Base-by-base conservation (phyloP, 1,284 basidiomycete genomes). In the Coriolopsis trogii region DNA sequence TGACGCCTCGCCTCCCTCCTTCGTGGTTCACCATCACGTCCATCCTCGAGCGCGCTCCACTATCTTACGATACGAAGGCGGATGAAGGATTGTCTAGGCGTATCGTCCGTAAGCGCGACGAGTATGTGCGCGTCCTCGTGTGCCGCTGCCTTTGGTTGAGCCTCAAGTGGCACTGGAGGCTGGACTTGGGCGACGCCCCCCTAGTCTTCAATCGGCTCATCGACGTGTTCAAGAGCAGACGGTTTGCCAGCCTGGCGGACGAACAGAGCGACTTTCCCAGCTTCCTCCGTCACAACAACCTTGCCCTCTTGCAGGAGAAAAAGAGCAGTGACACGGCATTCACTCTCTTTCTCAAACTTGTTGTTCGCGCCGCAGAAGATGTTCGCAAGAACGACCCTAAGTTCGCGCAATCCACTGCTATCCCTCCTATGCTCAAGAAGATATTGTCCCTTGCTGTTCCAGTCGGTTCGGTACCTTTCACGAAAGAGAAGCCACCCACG, bases 371-470 rank as follows among this genome's bases (percentile, higher is more conserved):
- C 0, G 79, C 76, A 3, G 65, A 71, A 23, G 71, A 75, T 45
- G 51, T 46, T 33, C 63, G 60, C 57, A 67, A 18, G 52, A 49
- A 41, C 51, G 62, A 23, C 63, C 70, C 38, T 51, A 63, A 34
- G 8, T 12, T 40, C 26, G 36, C 31, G 16, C 42, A 48, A 23
- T 31, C 23, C 9, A 28, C 21, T 8, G 30, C 28, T 6, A 33
- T 65, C 25, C 68, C 76, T 37, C 74, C 78, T 16, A 78, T 80
- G 45, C 71, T 88, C 34, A 88, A 82, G 61, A 87, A 93, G 59
- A 72, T 97, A 13, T 76, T 95, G 38, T 86, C 90, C n/a, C 75
- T 92, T 28, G 82, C 88, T 20, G 81, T 89, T 9, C 93, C 95
- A 0, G 80, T 95, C 18, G 82, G 87, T 3, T 74, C 81, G 8